Base-by-base conservation (phyloP, 768 basidiomycete genomes). In the Suillus alpinus region DNA sequence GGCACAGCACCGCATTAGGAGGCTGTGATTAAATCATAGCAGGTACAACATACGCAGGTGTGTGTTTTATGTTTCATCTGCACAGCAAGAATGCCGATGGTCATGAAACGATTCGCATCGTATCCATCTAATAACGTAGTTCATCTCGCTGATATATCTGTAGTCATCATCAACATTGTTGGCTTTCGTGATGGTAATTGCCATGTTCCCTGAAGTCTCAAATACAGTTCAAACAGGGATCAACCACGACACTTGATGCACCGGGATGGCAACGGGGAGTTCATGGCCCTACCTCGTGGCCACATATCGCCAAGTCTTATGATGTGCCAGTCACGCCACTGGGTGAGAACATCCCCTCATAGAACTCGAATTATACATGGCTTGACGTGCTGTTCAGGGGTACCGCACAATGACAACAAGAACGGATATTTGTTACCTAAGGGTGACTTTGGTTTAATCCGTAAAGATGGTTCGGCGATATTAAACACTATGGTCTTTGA, bases 391-490 rank as follows among this genome's bases (percentile, higher is more conserved):
- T 7, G 16, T 40, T 0, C 65, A 67, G 76, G 76, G 6, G 63
- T 72, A 1, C 67, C 32, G 32, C 32, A 32, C 32, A 6, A 56
- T 65, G 18, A 56, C 63, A 1, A 66, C 62, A 2, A 68, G 69
- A 57, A 65, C 2, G 75, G 72, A 0, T 72, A 69, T 61, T 67
- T 62, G 34, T 67, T 78, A 32, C 77, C 76, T 0, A 70, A 71
- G 47, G 73, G 73, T 7, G 47, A 44, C 51, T 47, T 12, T 6
- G 20, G 29, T 29, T 6, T 23, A 6, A 32, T 50, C 49, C 49
- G 3, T 31, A 31, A 31, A 8, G 16, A 16, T 49, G 14, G 14
- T n/a, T 31, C 18, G 9, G 18, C 29, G 47, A 50, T 23, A 18
- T 31, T 20, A 64, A 40, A 58, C 18, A 63, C 63, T 4, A 60